Percentiles rank a stretch among this genome's conserved stretches.
These are phyloP conservation scores for Xylaria sp. DNA, from an alignment of 2,329 filamentous ascomycete species.

Conservation along the genomic window DNA sequence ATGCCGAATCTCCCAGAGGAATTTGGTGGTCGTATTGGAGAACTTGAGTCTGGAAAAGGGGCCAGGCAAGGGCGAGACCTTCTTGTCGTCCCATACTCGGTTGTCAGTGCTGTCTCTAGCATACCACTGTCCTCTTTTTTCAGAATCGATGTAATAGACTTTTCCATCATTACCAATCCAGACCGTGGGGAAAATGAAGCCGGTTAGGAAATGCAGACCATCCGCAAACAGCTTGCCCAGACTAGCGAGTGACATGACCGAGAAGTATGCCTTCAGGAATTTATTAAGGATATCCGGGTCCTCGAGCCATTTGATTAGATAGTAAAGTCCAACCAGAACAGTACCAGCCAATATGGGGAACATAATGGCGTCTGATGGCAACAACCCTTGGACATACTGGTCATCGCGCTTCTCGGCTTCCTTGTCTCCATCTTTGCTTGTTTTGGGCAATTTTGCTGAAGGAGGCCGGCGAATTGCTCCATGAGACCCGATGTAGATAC, in stretches of 20 bases:
- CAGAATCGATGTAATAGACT: constrained; percentile 59
- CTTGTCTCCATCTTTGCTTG: constrained; percentile 56
- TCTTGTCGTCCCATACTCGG: constrained; percentile 44
- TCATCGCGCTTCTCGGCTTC: constrained; percentile 66
- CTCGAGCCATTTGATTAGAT: constrained; percentile 87
- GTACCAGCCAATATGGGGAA: constrained; percentile 82
- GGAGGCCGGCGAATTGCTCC: constrained; percentile 85
- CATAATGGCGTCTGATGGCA: constrained; percentile 82
- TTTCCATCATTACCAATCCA: constrained; percentile 63
- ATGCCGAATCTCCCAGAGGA: constrained; percentile 62
- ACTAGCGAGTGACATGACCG: constrained; percentile 79
- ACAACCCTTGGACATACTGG: constrained; percentile 68
- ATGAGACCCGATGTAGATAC: constrained; percentile 86
- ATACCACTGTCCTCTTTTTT: constrained; percentile 52
- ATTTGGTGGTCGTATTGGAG: constrained; percentile 39
- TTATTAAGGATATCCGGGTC: constrained; percentile 85
- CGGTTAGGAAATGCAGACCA: constrained; percentile 68
- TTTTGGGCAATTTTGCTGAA: constrained; percentile 73
- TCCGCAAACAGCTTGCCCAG: constrained; percentile 80
- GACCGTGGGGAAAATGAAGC: constrained; percentile 77
- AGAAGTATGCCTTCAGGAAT: constrained; percentile 85
- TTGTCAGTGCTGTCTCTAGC: constrained; percentile 43
- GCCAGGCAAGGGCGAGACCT: constrained; percentile 54
- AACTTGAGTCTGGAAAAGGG: constrained; percentile 49
- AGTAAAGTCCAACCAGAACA: constrained; percentile 81